Evolutionary conservation across 2,329 filamentous ascomycete genomes (phyloP).

Genomic region (Trichoderma asperellum): DNA sequence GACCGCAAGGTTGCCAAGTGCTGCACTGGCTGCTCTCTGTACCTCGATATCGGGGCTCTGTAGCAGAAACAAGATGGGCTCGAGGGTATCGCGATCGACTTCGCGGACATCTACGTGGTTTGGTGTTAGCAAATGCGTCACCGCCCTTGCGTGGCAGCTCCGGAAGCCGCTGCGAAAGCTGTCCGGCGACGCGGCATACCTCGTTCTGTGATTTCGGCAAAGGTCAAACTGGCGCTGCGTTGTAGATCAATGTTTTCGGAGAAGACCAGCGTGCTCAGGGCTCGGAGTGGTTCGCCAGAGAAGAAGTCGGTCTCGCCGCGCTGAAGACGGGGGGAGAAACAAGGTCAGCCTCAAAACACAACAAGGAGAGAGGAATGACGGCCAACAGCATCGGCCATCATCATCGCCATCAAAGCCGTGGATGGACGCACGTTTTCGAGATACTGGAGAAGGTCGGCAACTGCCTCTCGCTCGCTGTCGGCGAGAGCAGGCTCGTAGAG

Average conservation of each 20-base stretch:
- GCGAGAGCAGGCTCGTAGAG: constrained; percentile 86
- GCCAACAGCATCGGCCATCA: constrained; percentile 12
- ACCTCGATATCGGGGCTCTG: constrained; percentile 97
- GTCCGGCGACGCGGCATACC: constrained; percentile 59
- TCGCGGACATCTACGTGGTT: constrained; percentile 80
- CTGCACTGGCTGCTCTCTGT: constrained; percentile 92
- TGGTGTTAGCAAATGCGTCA: not conserved
- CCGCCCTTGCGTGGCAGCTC: constrained; percentile 10
- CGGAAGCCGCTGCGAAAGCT: not conserved
- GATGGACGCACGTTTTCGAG: constrained; percentile 80
- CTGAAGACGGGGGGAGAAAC: constrained; percentile 52
- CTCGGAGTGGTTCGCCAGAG: constrained; percentile 88
- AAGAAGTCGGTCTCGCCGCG: constrained; percentile 98
- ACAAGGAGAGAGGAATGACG: not conserved
- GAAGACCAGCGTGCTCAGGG: constrained; percentile 93
- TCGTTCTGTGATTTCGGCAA: constrained; percentile 98
- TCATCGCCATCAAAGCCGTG: not conserved
- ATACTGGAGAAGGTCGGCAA: constrained; percentile 92
- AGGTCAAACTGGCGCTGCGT: constrained; percentile 94
- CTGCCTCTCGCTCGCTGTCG: constrained; percentile 95
- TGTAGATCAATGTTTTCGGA: constrained; percentile 99
- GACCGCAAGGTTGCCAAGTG: constrained; percentile 92
- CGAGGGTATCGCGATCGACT: constrained; percentile 91
- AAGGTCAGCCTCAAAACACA: constrained; percentile 9
- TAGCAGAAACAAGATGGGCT: constrained; percentile 92